These are phyloP conservation scores for Wickerhamiella qilinensis DNA, from an alignment of 805 yeast species.

Conservation along the genomic window DNA sequence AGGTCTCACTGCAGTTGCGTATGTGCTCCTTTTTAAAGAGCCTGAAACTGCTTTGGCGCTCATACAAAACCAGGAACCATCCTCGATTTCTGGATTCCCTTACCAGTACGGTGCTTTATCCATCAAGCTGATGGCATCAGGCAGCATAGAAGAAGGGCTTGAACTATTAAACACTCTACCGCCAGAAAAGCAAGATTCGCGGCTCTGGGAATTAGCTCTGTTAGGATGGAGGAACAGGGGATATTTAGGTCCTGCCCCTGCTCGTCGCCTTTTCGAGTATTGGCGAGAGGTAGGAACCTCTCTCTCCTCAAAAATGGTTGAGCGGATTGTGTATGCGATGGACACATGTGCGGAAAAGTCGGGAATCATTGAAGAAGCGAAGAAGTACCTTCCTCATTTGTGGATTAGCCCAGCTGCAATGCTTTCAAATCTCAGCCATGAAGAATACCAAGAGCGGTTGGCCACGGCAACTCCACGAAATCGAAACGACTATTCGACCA, in stretches of 20 bases:
- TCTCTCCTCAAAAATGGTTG: neutral
- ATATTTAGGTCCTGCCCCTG: neutral
- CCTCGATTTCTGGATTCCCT: conserved; percentile 7
- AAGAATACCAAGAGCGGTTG: neutral
- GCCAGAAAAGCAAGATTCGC: conserved; percentile 1
- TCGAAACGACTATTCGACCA: too few species aligned
- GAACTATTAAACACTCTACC: conserved; percentile 1
- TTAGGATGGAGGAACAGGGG: neutral
- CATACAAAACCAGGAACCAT: neutral
- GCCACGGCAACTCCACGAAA: too few species aligned
- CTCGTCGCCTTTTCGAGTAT: neutral
- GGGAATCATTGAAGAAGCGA: neutral
- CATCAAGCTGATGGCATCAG: conserved; percentile 7
- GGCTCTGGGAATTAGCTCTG: neutral
- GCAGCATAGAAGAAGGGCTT: conserved; percentile 6
- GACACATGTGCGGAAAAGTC: neutral
- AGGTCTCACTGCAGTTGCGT: conserved; percentile 18
- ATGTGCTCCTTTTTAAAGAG: conserved; percentile 6
- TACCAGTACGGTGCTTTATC: conserved; percentile 7
- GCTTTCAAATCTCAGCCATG: neutral
- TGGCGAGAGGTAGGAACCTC: neutral
- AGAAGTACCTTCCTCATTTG: too few species aligned
- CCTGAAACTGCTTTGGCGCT: conserved; percentile 3
- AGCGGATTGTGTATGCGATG: neutral
- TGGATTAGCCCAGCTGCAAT: too few species aligned